phyloP scores from a whole-genome alignment of 179 eudicot species.

The Heliamphora pulchella region DNA sequence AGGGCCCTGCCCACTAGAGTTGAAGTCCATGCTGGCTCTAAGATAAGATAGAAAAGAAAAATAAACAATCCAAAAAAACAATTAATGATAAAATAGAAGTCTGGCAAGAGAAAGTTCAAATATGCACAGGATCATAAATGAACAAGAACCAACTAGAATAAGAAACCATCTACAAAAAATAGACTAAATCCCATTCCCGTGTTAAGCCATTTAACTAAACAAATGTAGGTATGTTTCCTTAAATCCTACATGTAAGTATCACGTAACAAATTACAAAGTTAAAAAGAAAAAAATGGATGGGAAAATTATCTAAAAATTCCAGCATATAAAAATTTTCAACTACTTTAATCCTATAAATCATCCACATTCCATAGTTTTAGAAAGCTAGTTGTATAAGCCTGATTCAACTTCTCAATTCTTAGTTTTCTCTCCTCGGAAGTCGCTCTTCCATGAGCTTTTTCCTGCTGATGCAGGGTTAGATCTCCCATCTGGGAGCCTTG shows the following conservation, averaged over 20 bases:
- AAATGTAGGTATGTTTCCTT: neutral
- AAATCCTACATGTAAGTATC: neutral
- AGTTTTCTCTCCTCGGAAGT: no score
- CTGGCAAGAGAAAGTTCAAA: neutral
- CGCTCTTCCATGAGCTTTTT: no score
- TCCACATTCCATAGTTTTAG: neutral
- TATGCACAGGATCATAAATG: neutral
- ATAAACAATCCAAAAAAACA: neutral
- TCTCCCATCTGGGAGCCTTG: no score
- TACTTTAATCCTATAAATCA: neutral
- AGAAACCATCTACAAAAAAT: neutral
- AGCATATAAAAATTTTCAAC: neutral
- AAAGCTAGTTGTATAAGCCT: neutral
- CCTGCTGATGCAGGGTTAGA: no score
- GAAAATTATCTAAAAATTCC: neutral
- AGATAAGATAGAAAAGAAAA: neutral
- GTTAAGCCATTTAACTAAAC: neutral
- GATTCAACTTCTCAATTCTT: no score
- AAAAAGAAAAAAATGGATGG: neutral
- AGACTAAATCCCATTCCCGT: neutral
- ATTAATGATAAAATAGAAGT: neutral
- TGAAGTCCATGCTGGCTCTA: slow-evolving; percentile 22
- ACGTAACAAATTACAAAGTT: neutral
- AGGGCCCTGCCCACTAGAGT: slow-evolving; percentile 38
- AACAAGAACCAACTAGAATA: neutral